Conservation (phyloP, 768 basidiomycete species). For the Epithele typhae region DNA sequence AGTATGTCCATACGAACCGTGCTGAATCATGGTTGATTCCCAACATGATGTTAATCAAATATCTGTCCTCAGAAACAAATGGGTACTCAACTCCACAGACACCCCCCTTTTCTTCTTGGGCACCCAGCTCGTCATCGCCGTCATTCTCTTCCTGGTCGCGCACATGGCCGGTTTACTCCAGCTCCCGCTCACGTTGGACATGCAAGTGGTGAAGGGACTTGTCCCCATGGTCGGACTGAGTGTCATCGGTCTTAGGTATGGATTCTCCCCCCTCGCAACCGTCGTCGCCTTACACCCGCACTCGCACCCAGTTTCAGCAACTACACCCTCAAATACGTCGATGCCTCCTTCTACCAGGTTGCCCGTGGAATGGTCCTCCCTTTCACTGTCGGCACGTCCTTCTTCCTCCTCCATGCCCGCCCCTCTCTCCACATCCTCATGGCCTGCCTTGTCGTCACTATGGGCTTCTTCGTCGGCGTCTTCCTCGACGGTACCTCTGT, state of each 20-base stretch:
- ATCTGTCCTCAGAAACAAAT: constrained; percentile 70
- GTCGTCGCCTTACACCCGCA: background rate
- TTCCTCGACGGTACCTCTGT: constrained; percentile 68
- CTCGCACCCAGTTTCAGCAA: constrained; percentile 65
- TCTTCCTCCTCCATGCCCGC: constrained; percentile 66
- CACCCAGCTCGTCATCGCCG: constrained; percentile 75
- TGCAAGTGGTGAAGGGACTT: constrained; percentile 65
- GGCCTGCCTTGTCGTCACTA: constrained; percentile 77
- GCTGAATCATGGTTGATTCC: too few species aligned
- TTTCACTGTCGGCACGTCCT: constrained; percentile 88
- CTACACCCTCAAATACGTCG: constrained; percentile 89
- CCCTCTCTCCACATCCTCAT: constrained; percentile 73
- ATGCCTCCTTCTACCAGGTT: constrained; percentile 93
- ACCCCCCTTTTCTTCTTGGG: constrained; percentile 87
- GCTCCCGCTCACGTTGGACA: constrained; percentile 60
- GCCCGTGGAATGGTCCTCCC: constrained; percentile 92
- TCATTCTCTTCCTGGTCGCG: constrained; percentile 64
- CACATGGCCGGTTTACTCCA: constrained; percentile 63
- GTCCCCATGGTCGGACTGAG: constrained; percentile 73
- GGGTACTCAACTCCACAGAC: constrained; percentile 74
- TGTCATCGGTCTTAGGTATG: constrained; percentile 77
- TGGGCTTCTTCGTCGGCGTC: constrained; percentile 89
- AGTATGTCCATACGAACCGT: too few species aligned
- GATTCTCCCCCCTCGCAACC: background rate
- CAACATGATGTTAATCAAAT: too few species aligned